Percentiles rank a stretch among this genome's conserved stretches.
phyloP scores from a whole-genome alignment of 78 protist genomes.

The Isochrysis galbana region DNA sequence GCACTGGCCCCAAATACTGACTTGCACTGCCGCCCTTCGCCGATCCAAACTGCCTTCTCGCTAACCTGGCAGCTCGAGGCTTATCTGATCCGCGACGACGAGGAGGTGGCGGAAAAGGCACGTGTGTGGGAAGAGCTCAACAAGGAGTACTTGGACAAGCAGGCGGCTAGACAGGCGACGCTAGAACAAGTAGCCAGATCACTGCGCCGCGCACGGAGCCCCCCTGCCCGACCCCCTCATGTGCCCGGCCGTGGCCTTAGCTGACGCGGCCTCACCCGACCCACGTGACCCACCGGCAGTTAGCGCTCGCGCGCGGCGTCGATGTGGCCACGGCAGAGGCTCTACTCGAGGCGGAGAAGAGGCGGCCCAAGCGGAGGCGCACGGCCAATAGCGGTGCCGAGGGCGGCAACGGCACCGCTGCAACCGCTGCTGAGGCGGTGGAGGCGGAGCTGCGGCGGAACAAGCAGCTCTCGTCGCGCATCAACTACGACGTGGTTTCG shows the following conservation, averaged over 20 bases:
- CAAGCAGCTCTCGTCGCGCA: background rate
- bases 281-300: no score
- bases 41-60: no score
- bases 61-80: background rate
- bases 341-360: background rate
- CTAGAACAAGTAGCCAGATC: no score
- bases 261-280: no score
- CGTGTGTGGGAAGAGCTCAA: background rate
- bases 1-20: no score
- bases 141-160: background rate
- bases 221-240: no score
- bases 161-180: background rate
- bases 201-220: no score
- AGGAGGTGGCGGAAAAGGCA: background rate
- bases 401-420: background rate
- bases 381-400: background rate
- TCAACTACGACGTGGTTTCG: slow-evolving; percentile 15
- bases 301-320: background rate
- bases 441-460: background rate
- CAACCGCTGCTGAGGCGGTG: background rate
- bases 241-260: no score
- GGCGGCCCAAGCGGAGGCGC: background rate
- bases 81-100: background rate
- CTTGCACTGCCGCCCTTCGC: no score
- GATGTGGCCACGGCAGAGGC: background rate